These are phyloP conservation scores for Lasiodiplodia hormozganensis DNA, from an alignment of 2,329 filamentous ascomycete genomes.

Conservation along the genomic window DNA sequence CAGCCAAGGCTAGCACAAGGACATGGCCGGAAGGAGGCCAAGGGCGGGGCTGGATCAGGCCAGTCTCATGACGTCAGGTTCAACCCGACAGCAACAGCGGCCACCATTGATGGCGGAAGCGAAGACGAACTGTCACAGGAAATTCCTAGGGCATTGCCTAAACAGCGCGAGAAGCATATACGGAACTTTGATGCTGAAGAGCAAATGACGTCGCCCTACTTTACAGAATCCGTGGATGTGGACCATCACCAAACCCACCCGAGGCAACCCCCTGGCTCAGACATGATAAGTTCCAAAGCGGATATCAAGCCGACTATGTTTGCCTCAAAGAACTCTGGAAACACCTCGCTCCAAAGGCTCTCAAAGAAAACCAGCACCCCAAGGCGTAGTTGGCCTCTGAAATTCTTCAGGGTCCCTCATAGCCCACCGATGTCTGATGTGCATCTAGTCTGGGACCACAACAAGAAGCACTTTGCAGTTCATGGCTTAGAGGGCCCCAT, in stretches of 20 bases:
- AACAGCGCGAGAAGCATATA: slow-evolving; percentile 7
- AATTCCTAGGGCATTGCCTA: background rate
- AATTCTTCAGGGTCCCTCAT: background rate
- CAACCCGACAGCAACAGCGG: background rate
- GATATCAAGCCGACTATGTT: slow-evolving; percentile 6
- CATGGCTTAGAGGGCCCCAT: background rate
- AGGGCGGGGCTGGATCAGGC: background rate
- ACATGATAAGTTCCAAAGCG: background rate
- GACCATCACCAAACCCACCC: background rate
- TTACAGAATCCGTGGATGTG: background rate
- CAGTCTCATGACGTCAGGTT: background rate
- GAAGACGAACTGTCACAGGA: background rate
- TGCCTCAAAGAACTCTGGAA: background rate
- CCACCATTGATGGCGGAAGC: background rate
- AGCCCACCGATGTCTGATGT: background rate
- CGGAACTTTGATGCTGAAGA: background rate
- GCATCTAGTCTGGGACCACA: background rate
- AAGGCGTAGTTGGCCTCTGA: background rate
- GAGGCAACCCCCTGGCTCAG: background rate
- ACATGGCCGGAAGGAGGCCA: background rate
- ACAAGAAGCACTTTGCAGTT: background rate
- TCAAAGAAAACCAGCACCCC: background rate
- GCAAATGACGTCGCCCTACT: background rate
- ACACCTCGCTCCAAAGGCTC: background rate
- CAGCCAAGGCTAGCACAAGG: background rate